Conservation (phyloP, 441 rosid species). For the Iberis amara region DNA sequence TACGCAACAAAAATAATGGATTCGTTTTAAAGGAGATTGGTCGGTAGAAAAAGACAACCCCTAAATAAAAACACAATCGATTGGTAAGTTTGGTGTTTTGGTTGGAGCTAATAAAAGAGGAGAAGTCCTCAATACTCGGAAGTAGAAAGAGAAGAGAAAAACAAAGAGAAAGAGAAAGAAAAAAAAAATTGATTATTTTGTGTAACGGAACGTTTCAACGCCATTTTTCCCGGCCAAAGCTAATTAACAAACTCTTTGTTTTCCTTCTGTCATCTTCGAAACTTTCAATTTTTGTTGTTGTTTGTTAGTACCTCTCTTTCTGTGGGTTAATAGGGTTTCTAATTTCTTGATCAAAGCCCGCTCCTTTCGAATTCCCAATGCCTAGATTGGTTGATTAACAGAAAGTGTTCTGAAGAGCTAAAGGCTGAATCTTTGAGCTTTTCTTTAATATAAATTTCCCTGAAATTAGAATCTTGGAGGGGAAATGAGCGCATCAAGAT, state of each 20-base stretch:
- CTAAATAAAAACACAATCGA: conserved; percentile 19
- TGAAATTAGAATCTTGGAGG: neutral
- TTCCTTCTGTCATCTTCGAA: too few species aligned
- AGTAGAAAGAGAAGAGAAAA: conserved; percentile 14
- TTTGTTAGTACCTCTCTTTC: conserved; percentile 13
- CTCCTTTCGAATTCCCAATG: conserved; percentile 20
- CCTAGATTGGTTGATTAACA: conserved; percentile 27
- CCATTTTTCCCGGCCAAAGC: conserved; percentile 58
- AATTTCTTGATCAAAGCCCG: neutral
- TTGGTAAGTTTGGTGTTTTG: conserved; percentile 13
- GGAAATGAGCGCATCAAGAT: conserved; percentile 34
- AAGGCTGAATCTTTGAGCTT: conserved; percentile 16
- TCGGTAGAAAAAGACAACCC: conserved; percentile 17
- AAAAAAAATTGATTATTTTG: conserved; percentile 19
- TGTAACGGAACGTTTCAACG: conserved; percentile 71
- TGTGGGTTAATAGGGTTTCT: neutral
- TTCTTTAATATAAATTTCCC: neutral
- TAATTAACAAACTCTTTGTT: conserved; percentile 23
- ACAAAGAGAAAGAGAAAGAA: too few species aligned
- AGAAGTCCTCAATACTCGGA: conserved; percentile 31
- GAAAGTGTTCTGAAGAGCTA: conserved; percentile 6
- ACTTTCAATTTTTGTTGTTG: conserved; percentile 17
- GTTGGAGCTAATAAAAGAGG: conserved; percentile 20
- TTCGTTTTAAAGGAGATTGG: neutral
- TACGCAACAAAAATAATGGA: conserved; percentile 7